Evolutionary conservation across 768 basidiomycete species (phyloP), one percentile per base, ranked within the genome.

Genomic region (Suillus plorans): DNA sequence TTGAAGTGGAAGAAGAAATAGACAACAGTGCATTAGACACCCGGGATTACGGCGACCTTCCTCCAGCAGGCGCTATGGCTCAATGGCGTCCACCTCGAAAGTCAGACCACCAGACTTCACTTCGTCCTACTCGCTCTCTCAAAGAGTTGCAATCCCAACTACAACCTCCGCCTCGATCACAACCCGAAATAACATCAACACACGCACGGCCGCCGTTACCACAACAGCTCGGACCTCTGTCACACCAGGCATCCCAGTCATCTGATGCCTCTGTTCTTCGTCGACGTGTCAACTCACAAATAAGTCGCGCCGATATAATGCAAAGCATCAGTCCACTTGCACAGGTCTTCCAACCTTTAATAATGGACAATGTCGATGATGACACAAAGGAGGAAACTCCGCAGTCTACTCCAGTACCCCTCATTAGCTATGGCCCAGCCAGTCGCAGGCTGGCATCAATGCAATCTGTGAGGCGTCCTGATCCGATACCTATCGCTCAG

Each of bases 1-100:
- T 95, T 69, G 90, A 94, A 67, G 81, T 94, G 13, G 89, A 89
- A 70, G 89, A 90, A 20, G 86, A 89, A 59, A 78, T 83, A 31
- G 80, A 82, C 57, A 86, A 82, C 6, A 86, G 83, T 68, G 88
- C 88, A 8, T 77, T 89, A 12, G 87, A 87, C 67, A 81, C 78
- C 13, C 72, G 70, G 6, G 86, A 87, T 39, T 71, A 73, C 44
- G 71, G 62, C 16, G 66, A 69, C 42, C 63, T 65, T 45, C 67
- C 72, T 57, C 66, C 70, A 22, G 63, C 71, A 5, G 78, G 73
- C 62, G 49, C 64, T 28, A 64, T 63, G 12, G 67, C 68, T 10
- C 74, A 73, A 41, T 73, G 77, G 31, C 79, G 77, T 18, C 59
- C 65, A 53, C 79, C 76, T n/a, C 75, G 69, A 34, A 77, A 66